Conservation (phyloP, 148 eudicot genomes). For the Chenopodium formosanum region DNA sequence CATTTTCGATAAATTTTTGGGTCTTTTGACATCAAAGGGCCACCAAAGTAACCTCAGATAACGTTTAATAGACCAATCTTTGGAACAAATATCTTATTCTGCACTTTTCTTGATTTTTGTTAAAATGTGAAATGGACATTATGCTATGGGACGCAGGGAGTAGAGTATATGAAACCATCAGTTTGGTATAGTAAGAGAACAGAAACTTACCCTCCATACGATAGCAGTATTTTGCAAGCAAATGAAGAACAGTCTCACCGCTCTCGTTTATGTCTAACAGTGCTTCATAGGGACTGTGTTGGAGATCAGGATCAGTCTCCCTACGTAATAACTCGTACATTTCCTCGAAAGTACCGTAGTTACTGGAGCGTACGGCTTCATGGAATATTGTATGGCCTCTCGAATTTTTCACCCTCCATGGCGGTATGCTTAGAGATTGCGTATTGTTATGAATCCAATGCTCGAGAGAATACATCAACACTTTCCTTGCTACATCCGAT, state of each 20-base stretch:
- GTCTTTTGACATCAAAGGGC: too few species aligned
- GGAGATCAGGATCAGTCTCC: too few species aligned
- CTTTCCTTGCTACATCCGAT: background rate
- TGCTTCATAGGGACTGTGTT: background rate
- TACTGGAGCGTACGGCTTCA: conserved; percentile 18
- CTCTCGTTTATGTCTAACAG: conserved; percentile 1
- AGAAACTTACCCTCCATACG: background rate
- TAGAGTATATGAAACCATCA: too few species aligned
- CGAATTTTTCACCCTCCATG: conserved; percentile 4
- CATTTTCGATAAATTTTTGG: too few species aligned
- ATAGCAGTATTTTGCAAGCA: conserved; percentile 2
- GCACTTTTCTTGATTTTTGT: too few species aligned
- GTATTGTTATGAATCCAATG: background rate
- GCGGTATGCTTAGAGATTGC: background rate
- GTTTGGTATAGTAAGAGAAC: background rate
- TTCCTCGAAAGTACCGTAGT: background rate
- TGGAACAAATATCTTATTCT: too few species aligned
- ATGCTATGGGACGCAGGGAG: too few species aligned
- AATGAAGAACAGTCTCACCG: conserved; percentile 14
- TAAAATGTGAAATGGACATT: too few species aligned
- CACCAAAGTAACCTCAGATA: too few species aligned
- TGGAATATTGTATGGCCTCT: conserved; percentile 5
- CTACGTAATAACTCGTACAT: too few species aligned
- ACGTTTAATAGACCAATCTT: too few species aligned
- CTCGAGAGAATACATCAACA: too few species aligned